phyloP scores from a whole-genome alignment of 257 asterid genomes.

The Fraxinus quadrangulata region DNA sequence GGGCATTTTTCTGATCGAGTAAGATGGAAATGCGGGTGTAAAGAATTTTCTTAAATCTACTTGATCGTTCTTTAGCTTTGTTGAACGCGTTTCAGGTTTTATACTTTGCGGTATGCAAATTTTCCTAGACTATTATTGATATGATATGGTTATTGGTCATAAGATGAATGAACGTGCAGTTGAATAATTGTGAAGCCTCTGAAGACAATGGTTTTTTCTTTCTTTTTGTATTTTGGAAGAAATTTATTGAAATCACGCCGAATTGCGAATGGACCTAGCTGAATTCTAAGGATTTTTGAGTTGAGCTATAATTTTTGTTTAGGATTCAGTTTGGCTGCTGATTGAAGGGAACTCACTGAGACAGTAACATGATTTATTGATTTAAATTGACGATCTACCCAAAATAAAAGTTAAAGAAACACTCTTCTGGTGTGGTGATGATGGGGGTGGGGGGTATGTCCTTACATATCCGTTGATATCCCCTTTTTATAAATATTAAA shows the following conservation, averaged over 20 bases:
- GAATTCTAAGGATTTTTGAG: not conserved
- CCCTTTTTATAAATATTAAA: not conserved
- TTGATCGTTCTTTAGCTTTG: not conserved
- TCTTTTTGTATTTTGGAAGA: too few species aligned
- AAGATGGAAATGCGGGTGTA: not conserved
- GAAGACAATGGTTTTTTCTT: not conserved
- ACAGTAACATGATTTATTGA: not conserved
- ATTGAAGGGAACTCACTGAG: not conserved
- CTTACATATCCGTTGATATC: not conserved
- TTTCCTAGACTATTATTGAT: too few species aligned
- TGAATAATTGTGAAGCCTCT: too few species aligned
- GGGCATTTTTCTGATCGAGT: not conserved
- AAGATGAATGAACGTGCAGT: not conserved
- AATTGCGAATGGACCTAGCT: not conserved
- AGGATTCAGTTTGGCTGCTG: not conserved
- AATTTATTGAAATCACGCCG: too few species aligned
- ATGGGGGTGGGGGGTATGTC: not conserved
- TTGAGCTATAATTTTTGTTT: not conserved
- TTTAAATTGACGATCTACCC: not conserved
- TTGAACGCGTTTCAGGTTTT: not conserved
- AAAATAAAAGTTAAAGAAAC: not conserved
- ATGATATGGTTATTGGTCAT: not conserved
- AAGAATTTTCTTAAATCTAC: not conserved
- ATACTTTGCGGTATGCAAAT: not conserved
- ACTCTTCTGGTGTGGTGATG: not conserved